These are phyloP conservation scores for Harrya chromipes DNA, from an alignment of 768 basidiomycete species.

Conservation along the genomic window DNA sequence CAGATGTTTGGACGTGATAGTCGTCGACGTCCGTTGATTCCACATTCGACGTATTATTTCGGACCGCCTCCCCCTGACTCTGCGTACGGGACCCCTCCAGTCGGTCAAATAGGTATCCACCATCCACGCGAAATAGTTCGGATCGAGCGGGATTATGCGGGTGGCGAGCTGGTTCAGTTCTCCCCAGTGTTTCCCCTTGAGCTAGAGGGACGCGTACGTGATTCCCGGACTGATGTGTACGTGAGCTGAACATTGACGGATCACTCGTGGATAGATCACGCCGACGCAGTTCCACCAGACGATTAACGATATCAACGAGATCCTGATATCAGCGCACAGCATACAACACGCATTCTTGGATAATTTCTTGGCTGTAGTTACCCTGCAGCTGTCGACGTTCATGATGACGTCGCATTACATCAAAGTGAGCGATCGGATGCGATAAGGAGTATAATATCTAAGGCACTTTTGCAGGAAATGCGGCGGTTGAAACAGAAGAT, in stretches of 20 bases:
- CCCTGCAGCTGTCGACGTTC: constrained; percentile 76
- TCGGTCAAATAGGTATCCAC: constrained; percentile 85
- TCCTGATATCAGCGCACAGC: constrained; percentile 85
- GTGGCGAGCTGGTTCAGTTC: constrained; percentile 90
- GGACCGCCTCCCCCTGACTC: constrained; percentile 75
- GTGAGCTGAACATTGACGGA: background rate
- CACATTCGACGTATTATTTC: constrained; percentile 81
- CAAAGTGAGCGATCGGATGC: constrained; percentile 46
- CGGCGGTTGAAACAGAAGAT: constrained; percentile 57
- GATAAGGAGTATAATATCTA: constrained; percentile 6
- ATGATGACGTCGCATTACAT: constrained; percentile 75
- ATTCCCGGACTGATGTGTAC: background rate
- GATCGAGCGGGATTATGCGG: constrained; percentile 88
- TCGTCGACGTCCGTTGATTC: constrained; percentile 49
- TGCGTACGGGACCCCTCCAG: constrained; percentile 75
- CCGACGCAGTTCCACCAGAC: constrained; percentile 89
- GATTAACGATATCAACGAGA: constrained; percentile 86
- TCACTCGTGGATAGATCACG: constrained; percentile 57
- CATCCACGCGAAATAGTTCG: constrained; percentile 90
- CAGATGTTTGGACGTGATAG: constrained; percentile 22
- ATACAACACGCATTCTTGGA: constrained; percentile 68
- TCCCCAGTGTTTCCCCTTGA: constrained; percentile 86
- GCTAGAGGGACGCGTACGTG: constrained; percentile 84
- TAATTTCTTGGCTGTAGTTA: constrained; percentile 75
- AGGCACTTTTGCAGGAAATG: constrained; percentile 63